A percentile compares a stretch with the other conserved stretches of the same genome.
These are phyloP conservation scores for Colletotrichum australisinense DNA, from an alignment of 2,329 filamentous ascomycete genomes.

Conservation along the genomic window DNA sequence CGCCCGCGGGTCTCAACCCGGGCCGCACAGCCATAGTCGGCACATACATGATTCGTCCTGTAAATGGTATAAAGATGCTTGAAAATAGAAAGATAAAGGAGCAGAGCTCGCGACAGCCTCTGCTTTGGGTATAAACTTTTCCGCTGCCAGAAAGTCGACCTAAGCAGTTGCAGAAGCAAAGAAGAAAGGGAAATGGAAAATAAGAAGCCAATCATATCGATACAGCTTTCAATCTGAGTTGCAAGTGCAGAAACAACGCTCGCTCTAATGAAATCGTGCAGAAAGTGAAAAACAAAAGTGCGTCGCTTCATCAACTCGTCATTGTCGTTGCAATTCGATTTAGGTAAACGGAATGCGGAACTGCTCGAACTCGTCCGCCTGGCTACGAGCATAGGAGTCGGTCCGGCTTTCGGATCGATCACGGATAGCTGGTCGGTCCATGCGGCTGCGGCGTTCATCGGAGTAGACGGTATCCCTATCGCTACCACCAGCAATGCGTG, in stretches of 20 bases:
- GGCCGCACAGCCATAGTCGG: neutral
- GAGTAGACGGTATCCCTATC: slow-evolving; percentile 63
- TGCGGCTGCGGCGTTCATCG: slow-evolving; percentile 59
- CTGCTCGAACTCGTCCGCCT: slow-evolving; percentile 38
- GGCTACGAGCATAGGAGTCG: slow-evolving; percentile 53
- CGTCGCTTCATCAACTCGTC: slow-evolving; percentile 34
- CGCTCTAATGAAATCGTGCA: slow-evolving; percentile 27
- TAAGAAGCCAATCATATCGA: slow-evolving; percentile 31
- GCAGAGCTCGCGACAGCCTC: slow-evolving; percentile 27
- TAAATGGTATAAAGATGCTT: slow-evolving; percentile 38
- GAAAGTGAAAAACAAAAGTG: slow-evolving; percentile 39
- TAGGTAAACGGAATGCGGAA: slow-evolving; percentile 30
- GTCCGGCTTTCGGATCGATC: slow-evolving; percentile 62
- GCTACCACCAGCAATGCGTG: slow-evolving; percentile 58
- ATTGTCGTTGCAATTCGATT: slow-evolving; percentile 22
- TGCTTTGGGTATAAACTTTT: slow-evolving; percentile 52
- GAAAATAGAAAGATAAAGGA: neutral
- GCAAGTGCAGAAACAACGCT: slow-evolving; percentile 39
- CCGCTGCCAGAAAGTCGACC: slow-evolving; percentile 42
- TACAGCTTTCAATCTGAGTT: slow-evolving; percentile 34
- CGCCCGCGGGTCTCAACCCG: neutral
- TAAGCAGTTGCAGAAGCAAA: slow-evolving; percentile 42
- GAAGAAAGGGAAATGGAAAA: slow-evolving; percentile 39
- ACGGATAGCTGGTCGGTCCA: slow-evolving; percentile 58
- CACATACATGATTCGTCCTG: slow-evolving; percentile 28